Evolutionary conservation across 441 rosid species (phyloP), one percentile per base, ranked within the genome.

Genomic region (Erodium texanum): DNA sequence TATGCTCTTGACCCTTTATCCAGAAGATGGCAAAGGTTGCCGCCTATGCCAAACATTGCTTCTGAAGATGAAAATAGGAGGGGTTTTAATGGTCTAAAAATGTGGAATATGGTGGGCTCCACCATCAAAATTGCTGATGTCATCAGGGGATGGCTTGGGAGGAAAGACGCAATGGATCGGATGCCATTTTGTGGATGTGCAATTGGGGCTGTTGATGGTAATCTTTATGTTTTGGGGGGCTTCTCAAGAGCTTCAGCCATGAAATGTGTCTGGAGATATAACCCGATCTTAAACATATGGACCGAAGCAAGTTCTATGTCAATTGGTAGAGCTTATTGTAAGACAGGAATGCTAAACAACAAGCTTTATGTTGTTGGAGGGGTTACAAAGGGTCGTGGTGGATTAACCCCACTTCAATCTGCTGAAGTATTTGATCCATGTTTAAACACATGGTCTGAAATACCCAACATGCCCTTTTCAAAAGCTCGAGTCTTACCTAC

Each of bases 341-440:
- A 92, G 82, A 87, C 94, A 0, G 87, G 89, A 20, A 80, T 85
- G 64, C 74, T 92, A 77, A 83, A 89, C 67, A 73, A 85, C 70
- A 92, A 84, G 77, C 85, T 92, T 0, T 92, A 87, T 66, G 96
- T 85, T 69, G 94, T 87, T 54, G 97, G 97, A 70, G 97, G 97
- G 15, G 92, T 89, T 73, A 86, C 80, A 66, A 78, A 81, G 64
- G 79, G 80, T 16, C 80, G 74, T 5, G 90, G 87, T 66, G 87
- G 87, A 66, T 76, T 92, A 61, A 76, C 78, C 70, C 94, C 97
- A 19, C 89, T 92, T 65, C 97, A 84, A 65, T 81, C 97, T 2
- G 97, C 96, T 38, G 97, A 92, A 82, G 94, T 83, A 67, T 92
- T 83, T 58, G 94, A 92, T 68, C 92, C 96, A 18, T 68, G 59